phyloP scores from a whole-genome alignment of 495 filamentous ascomycete genomes.

The Chaetomidium leptoderma region DNA sequence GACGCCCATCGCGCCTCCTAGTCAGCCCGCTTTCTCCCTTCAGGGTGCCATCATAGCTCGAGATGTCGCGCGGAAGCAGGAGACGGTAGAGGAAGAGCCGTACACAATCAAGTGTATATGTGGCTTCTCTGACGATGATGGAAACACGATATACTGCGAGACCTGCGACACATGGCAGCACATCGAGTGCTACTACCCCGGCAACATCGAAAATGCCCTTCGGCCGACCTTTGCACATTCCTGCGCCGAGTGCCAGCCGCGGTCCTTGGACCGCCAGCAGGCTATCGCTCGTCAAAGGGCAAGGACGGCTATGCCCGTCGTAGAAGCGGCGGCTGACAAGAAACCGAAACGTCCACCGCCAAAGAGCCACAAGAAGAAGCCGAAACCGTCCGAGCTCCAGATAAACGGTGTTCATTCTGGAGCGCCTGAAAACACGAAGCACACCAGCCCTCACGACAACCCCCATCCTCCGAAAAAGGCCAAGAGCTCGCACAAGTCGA shows the following conservation, averaged over 20 bases:
- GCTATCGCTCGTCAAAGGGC: constrained; percentile 60
- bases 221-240: constrained; percentile 65
- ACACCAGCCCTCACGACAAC: constrained; percentile 35
- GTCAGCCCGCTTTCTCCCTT: constrained; percentile 47
- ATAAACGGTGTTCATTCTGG: constrained; percentile 42
- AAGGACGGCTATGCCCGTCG: constrained; percentile 47
- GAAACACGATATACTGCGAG: constrained; percentile 95
- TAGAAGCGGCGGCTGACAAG: constrained; percentile 53
- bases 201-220: constrained; percentile 63
- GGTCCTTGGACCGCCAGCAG: constrained; percentile 61
- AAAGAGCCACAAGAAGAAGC: constrained; percentile 74
- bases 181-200: constrained; percentile 88
- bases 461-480: constrained; percentile 57
- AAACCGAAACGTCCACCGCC: constrained; percentile 63
- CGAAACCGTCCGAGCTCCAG: constrained; percentile 49
- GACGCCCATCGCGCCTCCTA: constrained; percentile 52
- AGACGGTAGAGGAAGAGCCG: constrained; percentile 72
- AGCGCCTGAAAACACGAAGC: constrained; percentile 34
- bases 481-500: constrained; percentile 70
- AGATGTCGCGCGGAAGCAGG: constrained; percentile 53
- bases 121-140: constrained; percentile 87
- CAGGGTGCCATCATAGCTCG: constrained; percentile 48
- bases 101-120: constrained; percentile 99
- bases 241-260: constrained; percentile 80
- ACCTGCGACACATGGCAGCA: constrained; percentile 97